Evolutionary conservation across 495 filamentous ascomycete genomes (phyloP).

Genomic region (Rhizodiscina lignyota): DNA sequence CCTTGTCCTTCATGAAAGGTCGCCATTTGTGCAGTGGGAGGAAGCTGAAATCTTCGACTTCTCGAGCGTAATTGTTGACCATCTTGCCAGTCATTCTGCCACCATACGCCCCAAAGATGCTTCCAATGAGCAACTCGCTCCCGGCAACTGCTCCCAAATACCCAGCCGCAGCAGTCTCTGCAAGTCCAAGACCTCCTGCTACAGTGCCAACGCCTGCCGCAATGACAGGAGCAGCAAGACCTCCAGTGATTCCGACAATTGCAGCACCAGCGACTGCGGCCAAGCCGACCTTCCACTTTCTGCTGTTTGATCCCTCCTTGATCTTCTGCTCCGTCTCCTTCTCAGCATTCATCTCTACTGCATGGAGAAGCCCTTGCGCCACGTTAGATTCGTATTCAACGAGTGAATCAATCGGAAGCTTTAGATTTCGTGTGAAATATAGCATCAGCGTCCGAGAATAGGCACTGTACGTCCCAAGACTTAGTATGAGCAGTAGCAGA

Average conservation of each 20-base stretch:
- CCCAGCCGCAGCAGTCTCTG: constrained; percentile 58
- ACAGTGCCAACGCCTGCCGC: constrained; percentile 70
- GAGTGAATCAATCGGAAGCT: constrained; percentile 14
- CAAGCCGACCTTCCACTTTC: constrained; percentile 70
- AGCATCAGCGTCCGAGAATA: constrained; percentile 23
- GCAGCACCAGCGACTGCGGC: constrained; percentile 66
- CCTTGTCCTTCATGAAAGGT: too few species aligned
- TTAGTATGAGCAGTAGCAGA: constrained; percentile 19
- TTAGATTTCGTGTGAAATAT: constrained; percentile 17
- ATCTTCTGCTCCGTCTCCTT: constrained; percentile 48
- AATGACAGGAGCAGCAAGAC: constrained; percentile 65
- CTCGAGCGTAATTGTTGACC: constrained; percentile 74
- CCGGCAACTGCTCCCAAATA: constrained; percentile 66
- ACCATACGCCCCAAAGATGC: constrained; percentile 80
- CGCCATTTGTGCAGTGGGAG: constrained; percentile 45
- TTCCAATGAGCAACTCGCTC: constrained; percentile 60
- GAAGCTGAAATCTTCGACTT: constrained; percentile 82
- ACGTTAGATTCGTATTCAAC: constrained; percentile 27
- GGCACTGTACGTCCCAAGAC: constrained; percentile 22
- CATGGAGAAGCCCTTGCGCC: constrained; percentile 54
- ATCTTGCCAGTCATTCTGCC: constrained; percentile 68
- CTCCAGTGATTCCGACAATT: constrained; percentile 66
- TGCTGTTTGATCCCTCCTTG: constrained; percentile 44
- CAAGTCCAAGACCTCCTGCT: constrained; percentile 66
- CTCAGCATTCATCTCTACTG: constrained; percentile 47